phyloP scores from a whole-genome alignment of 371 early-diverging fungal genomes.

The Mortierella sp. region DNA sequence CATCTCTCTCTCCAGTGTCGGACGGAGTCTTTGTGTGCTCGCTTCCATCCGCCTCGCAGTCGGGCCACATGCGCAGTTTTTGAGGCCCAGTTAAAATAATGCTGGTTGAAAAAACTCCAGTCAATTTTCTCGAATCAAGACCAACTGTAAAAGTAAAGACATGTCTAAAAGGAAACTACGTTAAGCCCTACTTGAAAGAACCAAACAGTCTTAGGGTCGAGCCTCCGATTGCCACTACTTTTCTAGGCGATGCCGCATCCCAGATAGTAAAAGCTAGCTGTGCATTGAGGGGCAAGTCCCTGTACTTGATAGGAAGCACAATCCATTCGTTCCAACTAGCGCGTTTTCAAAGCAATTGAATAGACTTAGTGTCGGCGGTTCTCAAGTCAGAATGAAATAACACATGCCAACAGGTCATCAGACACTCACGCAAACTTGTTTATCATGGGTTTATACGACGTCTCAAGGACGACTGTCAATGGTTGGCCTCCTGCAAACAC shows the following conservation, averaged over 20 bases:
- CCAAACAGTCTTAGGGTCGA: slow-evolving; percentile 85
- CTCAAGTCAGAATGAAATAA: not conserved
- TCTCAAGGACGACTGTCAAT: slow-evolving; percentile 77
- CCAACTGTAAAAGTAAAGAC: not conserved
- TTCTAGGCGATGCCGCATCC: slow-evolving; percentile 83
- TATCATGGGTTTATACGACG: slow-evolving; percentile 73
- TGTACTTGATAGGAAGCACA: slow-evolving; percentile 85
- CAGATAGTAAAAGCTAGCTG: slow-evolving; percentile 84
- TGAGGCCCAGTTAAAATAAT: slow-evolving; percentile 84
- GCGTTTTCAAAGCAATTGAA: not conserved
- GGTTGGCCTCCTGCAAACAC: slow-evolving; percentile 85
- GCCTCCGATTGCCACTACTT: slow-evolving; percentile 79
- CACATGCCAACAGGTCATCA: not conserved
- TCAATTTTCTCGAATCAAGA: not conserved
- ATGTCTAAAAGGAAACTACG: not conserved
- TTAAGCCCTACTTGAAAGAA: slow-evolving; percentile 70
- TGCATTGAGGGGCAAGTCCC: slow-evolving; percentile 84
- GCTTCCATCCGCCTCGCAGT: slow-evolving; percentile 74
- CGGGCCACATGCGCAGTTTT: slow-evolving; percentile 79
- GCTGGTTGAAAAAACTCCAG: slow-evolving; percentile 54
- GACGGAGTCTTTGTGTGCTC: slow-evolving; percentile 72
- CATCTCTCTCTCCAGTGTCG: slow-evolving; percentile 66
- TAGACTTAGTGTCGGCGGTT: not conserved
- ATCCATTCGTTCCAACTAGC: slow-evolving; percentile 95
- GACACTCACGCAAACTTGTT: slow-evolving; percentile 64